A percentile compares a stretch with the other conserved stretches of the same genome.
Evolutionary conservation across 371 early-diverging fungal species (phyloP).

Genomic region (Fennellomyces sp.): DNA sequence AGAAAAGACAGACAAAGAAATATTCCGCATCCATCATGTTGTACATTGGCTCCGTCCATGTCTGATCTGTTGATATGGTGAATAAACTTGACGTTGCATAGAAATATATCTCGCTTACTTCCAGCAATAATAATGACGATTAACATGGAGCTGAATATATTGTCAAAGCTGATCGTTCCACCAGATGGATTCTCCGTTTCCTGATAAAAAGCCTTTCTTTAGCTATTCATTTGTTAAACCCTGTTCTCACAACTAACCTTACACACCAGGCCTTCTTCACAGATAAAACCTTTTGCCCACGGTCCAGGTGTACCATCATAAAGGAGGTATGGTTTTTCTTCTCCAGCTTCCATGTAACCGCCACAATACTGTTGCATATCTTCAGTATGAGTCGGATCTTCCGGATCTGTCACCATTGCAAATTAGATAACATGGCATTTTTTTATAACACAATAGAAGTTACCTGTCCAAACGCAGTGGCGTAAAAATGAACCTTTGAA

Average conservation of each 20-base stretch:
- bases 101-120: conserved; percentile 24
- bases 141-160: conserved; percentile 61
- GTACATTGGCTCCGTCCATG: conserved; percentile 77
- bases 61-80: conserved; percentile 47
- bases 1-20: conserved; percentile 58
- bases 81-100: neutral
- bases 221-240: neutral
- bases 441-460: neutral
- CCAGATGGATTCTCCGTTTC: conserved; percentile 54
- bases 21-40: conserved; percentile 71
- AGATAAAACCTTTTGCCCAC: conserved; percentile 63
- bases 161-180: conserved; percentile 63
- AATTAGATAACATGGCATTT: neutral
- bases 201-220: conserved; percentile 10
- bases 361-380: conserved; percentile 55
- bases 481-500: conserved; percentile 69
- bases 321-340: conserved; percentile 25
- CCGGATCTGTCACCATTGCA: conserved; percentile 29
- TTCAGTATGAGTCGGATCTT: conserved; percentile 23
- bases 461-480: conserved; percentile 62
- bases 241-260: conserved; percentile 26
- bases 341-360: conserved; percentile 31
- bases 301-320: conserved; percentile 25
- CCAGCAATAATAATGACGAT: conserved; percentile 58
- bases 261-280: conserved; percentile 55